phyloP scores from a whole-genome alignment of 495 filamentous ascomycete genomes.

The Pseudevernia furfuracea region DNA sequence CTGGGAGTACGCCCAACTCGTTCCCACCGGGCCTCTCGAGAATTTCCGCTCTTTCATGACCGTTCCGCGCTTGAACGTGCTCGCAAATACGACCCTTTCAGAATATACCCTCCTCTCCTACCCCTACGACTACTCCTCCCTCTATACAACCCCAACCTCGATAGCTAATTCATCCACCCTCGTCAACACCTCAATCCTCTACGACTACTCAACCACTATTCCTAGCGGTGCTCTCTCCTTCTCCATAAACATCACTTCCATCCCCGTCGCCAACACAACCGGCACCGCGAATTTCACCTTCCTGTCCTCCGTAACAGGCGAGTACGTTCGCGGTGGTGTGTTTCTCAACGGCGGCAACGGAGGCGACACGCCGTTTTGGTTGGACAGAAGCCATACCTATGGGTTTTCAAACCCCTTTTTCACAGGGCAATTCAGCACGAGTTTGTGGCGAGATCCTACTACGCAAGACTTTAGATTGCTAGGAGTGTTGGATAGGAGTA shows the following conservation, averaged over 20 bases:
- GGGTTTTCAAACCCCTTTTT: constrained; percentile 46
- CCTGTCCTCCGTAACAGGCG: constrained; percentile 38
- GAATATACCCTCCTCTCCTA: constrained; percentile 40
- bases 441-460: constrained; percentile 30
- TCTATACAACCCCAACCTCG: constrained; percentile 27
- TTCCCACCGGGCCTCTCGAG: constrained; percentile 42
- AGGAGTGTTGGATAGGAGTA: constrained; percentile 43
- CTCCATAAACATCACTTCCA: constrained; percentile 37
- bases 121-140: constrained; percentile 33
- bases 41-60: constrained; percentile 48
- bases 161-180: constrained; percentile 30
- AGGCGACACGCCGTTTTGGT: constrained; percentile 38
- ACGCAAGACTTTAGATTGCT: constrained; percentile 31
- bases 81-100: constrained; percentile 37
- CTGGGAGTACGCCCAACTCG: constrained; percentile 49
- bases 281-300: constrained; percentile 46
- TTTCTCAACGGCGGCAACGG: constrained; percentile 33
- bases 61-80: constrained; percentile 37
- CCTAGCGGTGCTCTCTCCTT: constrained; percentile 41
- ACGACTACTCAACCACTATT: constrained; percentile 36
- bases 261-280: constrained; percentile 31
- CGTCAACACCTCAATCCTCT: constrained; percentile 32
- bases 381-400: constrained; percentile 37
- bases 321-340: constrained; percentile 41
- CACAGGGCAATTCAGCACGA: constrained; percentile 41